These are phyloP conservation scores for Solanum paucissectum DNA, from an alignment of 257 asterid species.

Conservation along the genomic window DNA sequence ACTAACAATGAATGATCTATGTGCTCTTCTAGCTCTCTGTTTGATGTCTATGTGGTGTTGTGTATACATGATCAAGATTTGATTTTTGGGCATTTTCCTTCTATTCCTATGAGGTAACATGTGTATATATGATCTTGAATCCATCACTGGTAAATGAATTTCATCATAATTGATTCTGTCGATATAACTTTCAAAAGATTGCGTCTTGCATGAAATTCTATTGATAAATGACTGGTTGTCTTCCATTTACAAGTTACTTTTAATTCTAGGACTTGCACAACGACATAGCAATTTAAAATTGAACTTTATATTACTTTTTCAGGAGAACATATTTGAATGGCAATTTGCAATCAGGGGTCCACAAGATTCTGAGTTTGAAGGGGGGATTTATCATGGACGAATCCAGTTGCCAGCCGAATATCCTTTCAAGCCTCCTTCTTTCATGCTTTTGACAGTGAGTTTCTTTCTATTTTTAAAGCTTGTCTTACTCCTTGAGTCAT, in stretches of 20 bases:
- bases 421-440: constrained; percentile 89
- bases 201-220: background rate
- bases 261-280: background rate
- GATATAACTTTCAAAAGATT: background rate
- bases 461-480: background rate
- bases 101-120: background rate
- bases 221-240: background rate
- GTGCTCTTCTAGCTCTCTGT: background rate
- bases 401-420: constrained; percentile 83
- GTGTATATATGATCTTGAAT: background rate
- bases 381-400: constrained; percentile 88
- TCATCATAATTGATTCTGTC: background rate
- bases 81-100: background rate
- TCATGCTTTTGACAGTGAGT: constrained; percentile 67
- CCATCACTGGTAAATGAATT: background rate
- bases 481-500: background rate
- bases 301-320: background rate
- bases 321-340: constrained; percentile 92
- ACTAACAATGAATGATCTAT: background rate
- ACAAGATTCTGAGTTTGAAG: constrained; percentile 65
- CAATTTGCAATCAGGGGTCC: constrained; percentile 91
- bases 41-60: background rate
- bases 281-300: background rate
- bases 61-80: background rate
- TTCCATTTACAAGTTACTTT: background rate